A percentile compares a stretch with the other conserved stretches of the same genome.
Conservation (phyloP, 2,329 filamentous ascomycete species). For the Microascus cirrosus region DNA sequence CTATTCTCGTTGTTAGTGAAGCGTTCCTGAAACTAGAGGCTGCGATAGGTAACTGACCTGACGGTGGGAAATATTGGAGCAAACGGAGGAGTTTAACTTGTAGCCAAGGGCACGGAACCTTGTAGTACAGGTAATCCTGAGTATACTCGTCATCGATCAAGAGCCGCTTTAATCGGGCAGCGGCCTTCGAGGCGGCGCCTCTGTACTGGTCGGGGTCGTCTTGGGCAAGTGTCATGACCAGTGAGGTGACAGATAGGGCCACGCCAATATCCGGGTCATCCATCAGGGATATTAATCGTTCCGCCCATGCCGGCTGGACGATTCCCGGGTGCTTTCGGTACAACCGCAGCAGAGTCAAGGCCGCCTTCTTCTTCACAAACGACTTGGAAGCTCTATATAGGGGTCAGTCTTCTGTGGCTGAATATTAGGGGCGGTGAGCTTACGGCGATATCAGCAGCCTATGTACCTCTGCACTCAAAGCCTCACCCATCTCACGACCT, state of each 20-base stretch:
- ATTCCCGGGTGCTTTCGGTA: constrained; percentile 93
- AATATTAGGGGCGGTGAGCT: constrained; percentile 21
- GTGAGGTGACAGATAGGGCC: constrained; percentile 84
- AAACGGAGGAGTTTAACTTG: constrained; percentile 88
- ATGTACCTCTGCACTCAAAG: constrained; percentile 83
- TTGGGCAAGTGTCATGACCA: constrained; percentile 89
- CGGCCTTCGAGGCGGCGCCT: constrained; percentile 88
- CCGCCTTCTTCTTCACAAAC: constrained; percentile 99
- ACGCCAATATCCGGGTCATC: constrained; percentile 92
- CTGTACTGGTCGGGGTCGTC: constrained; percentile 92
- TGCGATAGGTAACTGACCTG: constrained; percentile 43
- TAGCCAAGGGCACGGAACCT: constrained; percentile 98
- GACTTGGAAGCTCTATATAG: constrained; percentile 60
- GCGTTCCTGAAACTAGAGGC: constrained; percentile 12
- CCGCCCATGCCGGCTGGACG: constrained; percentile 92
- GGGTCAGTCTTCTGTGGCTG: neutral
- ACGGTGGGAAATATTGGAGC: constrained; percentile 92
- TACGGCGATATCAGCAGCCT: constrained; percentile 89
- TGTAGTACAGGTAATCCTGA: constrained; percentile 94
- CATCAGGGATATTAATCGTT: constrained; percentile 97
- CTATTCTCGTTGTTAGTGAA: constrained; percentile 29
- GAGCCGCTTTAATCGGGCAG: constrained; percentile 77
- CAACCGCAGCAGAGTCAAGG: constrained; percentile 79
- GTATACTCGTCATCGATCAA: constrained; percentile 84
- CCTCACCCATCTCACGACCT: constrained; percentile 93